These are phyloP conservation scores for Podospora bellae-mahoneyi DNA, from an alignment of 495 filamentous ascomycete species.

Conservation along the genomic window DNA sequence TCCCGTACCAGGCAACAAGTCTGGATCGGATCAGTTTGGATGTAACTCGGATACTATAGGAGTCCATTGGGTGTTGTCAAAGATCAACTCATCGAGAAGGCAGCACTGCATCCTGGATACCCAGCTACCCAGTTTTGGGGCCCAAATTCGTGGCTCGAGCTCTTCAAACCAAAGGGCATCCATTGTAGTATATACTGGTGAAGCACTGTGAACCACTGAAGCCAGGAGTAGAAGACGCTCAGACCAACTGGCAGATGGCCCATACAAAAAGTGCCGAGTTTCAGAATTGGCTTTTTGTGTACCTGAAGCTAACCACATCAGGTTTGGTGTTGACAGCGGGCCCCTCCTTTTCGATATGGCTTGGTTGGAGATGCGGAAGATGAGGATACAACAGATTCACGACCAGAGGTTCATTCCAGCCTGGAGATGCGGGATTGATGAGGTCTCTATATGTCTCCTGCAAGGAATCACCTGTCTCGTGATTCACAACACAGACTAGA, in stretches of 20 bases:
- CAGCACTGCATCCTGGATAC: background rate
- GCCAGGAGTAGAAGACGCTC: background rate
- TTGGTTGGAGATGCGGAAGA: background rate
- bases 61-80: background rate
- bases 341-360: background rate
- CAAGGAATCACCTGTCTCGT: background rate
- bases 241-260: background rate
- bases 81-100: background rate
- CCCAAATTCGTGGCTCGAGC: background rate
- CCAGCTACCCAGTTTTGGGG: background rate
- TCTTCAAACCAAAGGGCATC: background rate
- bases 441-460: background rate
- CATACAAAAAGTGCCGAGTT: conserved; percentile 1
- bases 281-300: conserved; percentile 2
- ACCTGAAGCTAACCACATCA: conserved; percentile 3
- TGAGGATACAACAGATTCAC: background rate
- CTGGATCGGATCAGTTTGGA: background rate
- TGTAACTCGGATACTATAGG: background rate
- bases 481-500: background rate
- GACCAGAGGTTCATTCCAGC: background rate
- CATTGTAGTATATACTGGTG: background rate
- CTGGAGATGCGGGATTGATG: no score
- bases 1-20: conserved; percentile 1
- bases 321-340: background rate
- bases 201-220: no score